Evolutionary conservation across 352 stramenopile genomes (phyloP), one percentile per base, ranked within the genome.

Genomic region (Blastocystis sp.): DNA sequence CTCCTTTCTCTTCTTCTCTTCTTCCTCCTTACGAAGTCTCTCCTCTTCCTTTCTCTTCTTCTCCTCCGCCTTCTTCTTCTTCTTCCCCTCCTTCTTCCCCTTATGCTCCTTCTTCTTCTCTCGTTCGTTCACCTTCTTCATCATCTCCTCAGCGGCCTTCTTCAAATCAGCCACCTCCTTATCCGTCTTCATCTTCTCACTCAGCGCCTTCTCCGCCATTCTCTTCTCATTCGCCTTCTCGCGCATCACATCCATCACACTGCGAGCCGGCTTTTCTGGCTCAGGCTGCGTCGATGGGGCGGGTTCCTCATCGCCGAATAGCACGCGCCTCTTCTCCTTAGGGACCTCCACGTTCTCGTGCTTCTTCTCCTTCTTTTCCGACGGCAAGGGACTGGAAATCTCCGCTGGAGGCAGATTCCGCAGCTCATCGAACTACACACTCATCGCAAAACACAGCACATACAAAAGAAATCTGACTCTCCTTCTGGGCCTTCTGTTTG

Each of bases 11-110:
- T 54, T 59, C 34, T 57, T 69, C 63, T 48, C 14, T 14, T 76
- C 34, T 76, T 57, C n/a, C 17, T 45, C 66, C 3, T 77, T 54
- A 11, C n/a, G 11, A 11, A 17, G 7, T 14, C 63, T 48, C 40
- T 14, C 19, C n/a, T n/a, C n/a, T 17, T 40, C 38, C 43, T 74
- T 65, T n/a, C 40, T 77, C 65, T 77, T 34, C 48, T 54, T 77
- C 61, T 87, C 78, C 7, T 63, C 54, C 65, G 17, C 21, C n/a
- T 68, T 45, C 14, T 34, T 24, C 42, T 54, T 71, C 54, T 71
- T 71, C 54, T 57, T 62, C 42, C 28, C 21, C n/a, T 61, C 24
- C 28, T 65, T 61, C 52, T 70, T 70, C 63, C 3, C 6, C 6
- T 40, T 45, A 19, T 70, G 19, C 63, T 70, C 38, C n/a, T 45